Evolutionary conservation across 1,139 yeast genomes (phyloP).

Genomic region (Yamadazyma friedrichii): DNA sequence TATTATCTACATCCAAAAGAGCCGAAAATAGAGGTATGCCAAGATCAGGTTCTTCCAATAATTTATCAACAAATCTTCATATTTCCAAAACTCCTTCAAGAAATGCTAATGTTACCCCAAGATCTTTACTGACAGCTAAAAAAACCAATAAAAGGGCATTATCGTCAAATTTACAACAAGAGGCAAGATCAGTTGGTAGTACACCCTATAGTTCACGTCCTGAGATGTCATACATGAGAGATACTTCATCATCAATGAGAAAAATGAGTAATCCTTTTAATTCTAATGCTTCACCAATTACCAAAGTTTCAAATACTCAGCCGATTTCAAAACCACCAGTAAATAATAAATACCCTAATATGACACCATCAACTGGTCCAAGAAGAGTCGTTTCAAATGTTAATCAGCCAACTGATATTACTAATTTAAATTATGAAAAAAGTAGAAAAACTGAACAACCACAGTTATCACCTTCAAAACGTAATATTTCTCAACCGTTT

Average conservation of each 20-base stretch:
- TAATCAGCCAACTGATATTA: constrained; percentile 13
- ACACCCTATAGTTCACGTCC: constrained; percentile 7
- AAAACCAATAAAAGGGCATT: constrained; percentile 3
- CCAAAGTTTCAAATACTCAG: neutral
- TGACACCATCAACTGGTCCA: neutral
- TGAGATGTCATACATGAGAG: constrained; percentile 17
- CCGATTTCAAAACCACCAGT: neutral
- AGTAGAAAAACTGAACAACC: neutral
- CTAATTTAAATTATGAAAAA: constrained; percentile 11
- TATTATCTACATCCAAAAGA: constrained; percentile 16
- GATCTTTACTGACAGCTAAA: constrained; percentile 12
- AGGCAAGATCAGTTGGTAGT: constrained; percentile 8
- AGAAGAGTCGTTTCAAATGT: constrained; percentile 6
- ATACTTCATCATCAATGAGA: constrained; percentile 15
- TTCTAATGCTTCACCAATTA: neutral
- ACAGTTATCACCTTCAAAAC: constrained; percentile 11
- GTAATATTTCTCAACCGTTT: constrained; percentile 11
- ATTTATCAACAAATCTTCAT: constrained; percentile 4
- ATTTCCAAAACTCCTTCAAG: constrained; percentile 13
- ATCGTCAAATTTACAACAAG: constrained; percentile 8
- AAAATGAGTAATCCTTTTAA: constrained; percentile 14
- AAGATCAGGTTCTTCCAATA: constrained; percentile 11
- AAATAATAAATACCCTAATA: neutral
- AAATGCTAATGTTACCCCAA: constrained; percentile 1
- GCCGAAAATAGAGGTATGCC: constrained; percentile 14